Base-by-base conservation (phyloP, 257 asterid genomes). In the Solanum peruvianum region DNA sequence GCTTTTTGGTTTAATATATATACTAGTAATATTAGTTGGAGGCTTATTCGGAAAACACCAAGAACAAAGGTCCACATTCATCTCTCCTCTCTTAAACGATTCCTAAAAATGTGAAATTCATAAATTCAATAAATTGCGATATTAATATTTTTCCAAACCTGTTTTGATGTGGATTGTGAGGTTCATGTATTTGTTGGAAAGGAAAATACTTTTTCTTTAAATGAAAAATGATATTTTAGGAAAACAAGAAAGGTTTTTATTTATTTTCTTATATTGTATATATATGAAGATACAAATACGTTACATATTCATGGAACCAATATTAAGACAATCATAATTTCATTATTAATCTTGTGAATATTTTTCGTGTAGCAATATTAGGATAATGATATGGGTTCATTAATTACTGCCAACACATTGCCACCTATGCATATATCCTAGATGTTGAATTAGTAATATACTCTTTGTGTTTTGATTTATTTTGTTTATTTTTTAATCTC, bases 71-170 rank as follows among this genome's bases (percentile, higher is more conserved):
- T 14, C 73, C 75, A 6, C 6, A 14, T 29, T 33, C 75, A 6
- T 6, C 11, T 67, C 75, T 33, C 3, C 70, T 7, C 21, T 14
- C 41, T 41, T 58, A 58, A 58, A 7, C 9, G 3, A 16, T 52
- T 16, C 23, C 16, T 10, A 5, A n/a, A 10, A n/a, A 10, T 10
- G 31, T 62, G 29, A n/a, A 62, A 15, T 62, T 23, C 13, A n/a
- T 7, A 5, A n/a, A 23, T 2, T 11, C 1, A 62, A 62, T 62
- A 11, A n/a, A 10, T 5, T 4, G 3, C 0, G 9, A 1, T 10
- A n/a, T 12, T 62, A 62, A 62, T n/a, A 62, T 62, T 58, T 52
- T 58, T 58, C 9, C 33, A n/a, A 64, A 16, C 72, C 20, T 14
- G 11, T 11, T 11, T 13, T 64, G 2, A 67, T 27, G 7, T 67